Conservation (phyloP, 306 rosid genomes). For the Castanopsis chinensis region DNA sequence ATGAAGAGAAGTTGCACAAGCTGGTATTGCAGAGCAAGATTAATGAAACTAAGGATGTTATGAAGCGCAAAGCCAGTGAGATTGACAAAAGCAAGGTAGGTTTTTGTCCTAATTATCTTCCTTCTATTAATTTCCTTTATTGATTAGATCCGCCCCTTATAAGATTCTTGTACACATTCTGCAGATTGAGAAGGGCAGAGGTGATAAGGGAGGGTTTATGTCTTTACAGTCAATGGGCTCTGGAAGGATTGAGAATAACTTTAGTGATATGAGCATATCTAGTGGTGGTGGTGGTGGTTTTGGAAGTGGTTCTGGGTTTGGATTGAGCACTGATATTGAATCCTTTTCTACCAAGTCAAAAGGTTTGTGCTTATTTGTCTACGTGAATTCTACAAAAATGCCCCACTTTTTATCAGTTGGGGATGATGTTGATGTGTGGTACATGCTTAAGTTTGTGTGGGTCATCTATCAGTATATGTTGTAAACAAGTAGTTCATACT, state of each 20-base stretch:
- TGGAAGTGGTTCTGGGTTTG: slow-evolving; percentile 88
- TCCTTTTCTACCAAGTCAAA: slow-evolving; percentile 76
- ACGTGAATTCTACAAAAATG: not conserved
- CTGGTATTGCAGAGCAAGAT: slow-evolving; percentile 91
- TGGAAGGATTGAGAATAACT: slow-evolving; percentile 81
- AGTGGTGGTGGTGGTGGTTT: slow-evolving; percentile 77
- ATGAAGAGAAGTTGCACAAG: slow-evolving; percentile 97
- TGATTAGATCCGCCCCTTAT: not conserved
- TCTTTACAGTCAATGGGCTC: slow-evolving; percentile 84
- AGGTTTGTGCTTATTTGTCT: slow-evolving; percentile 48
- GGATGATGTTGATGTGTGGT: slow-evolving; percentile 7
- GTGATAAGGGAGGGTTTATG: slow-evolving; percentile 85
- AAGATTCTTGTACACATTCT: slow-evolving; percentile 14
- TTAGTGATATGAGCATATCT: slow-evolving; percentile 75
- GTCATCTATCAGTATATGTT: not conserved
- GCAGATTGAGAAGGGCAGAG: slow-evolving; percentile 90
- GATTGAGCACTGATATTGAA: slow-evolving; percentile 65
- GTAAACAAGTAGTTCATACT: not conserved
- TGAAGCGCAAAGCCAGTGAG: slow-evolving; percentile 97
- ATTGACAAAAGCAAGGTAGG: slow-evolving; percentile 98
- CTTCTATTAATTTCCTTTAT: not conserved
- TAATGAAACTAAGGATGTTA: slow-evolving; percentile 90
- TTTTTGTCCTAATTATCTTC: not conserved
- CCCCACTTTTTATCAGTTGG: no score
- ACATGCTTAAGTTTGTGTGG: slow-evolving; percentile 2